These are phyloP conservation scores for Circinella umbellata DNA, from an alignment of 371 early-diverging fungal species.

Conservation along the genomic window DNA sequence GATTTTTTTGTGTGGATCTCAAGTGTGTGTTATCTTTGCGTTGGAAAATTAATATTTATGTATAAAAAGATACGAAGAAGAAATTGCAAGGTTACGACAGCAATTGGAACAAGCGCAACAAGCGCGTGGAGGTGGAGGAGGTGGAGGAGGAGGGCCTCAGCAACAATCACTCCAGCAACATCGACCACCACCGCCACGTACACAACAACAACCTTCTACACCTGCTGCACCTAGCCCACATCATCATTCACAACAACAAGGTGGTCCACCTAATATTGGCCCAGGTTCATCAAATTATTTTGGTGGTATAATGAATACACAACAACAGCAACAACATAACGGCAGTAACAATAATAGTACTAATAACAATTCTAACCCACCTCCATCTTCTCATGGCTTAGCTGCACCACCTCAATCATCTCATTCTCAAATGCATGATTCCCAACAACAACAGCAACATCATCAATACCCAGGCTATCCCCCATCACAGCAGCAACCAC, in stretches of 20 bases:
- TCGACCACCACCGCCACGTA: constrained; percentile 5
- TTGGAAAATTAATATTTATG: neutral
- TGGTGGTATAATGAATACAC: constrained; percentile 32
- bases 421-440: neutral
- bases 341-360: neutral
- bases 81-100: constrained; percentile 36
- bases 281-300: constrained; percentile 31
- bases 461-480: constrained; percentile 18
- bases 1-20: no score
- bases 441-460: constrained; percentile 11
- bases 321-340: neutral
- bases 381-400: constrained; percentile 8
- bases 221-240: constrained; percentile 10
- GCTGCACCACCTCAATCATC: constrained; percentile 8
- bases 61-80: constrained; percentile 36
- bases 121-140: neutral
- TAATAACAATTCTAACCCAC: constrained; percentile 9
- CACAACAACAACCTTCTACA: constrained; percentile 14
- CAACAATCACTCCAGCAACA: constrained; percentile 4
- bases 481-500: constrained; percentile 12
- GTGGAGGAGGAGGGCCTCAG: neutral
- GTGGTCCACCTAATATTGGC: constrained; percentile 31
- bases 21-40: neutral
- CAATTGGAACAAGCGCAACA: constrained; percentile 34
- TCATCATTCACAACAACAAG: constrained; percentile 17